Evolutionary conservation across 257 asterid species (phyloP).

Genomic region (Eucommia ulmoides): DNA sequence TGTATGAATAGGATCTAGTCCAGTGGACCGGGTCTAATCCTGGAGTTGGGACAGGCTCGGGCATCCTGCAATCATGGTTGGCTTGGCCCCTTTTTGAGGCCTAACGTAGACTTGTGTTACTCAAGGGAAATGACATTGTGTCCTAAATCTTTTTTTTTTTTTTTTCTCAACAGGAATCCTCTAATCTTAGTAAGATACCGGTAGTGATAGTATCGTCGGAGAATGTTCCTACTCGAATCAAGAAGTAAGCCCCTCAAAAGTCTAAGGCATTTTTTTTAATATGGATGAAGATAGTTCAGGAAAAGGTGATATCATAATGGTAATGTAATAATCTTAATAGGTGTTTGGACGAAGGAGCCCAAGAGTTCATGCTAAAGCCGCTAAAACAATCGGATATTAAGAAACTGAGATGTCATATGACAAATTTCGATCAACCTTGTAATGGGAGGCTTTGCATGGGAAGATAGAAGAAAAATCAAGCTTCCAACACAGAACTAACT

Average conservation of each 20-base stretch:
- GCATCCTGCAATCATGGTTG: too few species aligned
- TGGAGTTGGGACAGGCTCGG: too few species aligned
- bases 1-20: too few species aligned
- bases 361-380: slow-evolving; percentile 64
- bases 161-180: slow-evolving; percentile 20
- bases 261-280: too few species aligned
- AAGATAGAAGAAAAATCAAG: background rate
- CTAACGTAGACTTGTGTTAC: too few species aligned
- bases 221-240: slow-evolving; percentile 18
- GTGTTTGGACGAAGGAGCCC: slow-evolving; percentile 59
- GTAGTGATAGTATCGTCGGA: slow-evolving; percentile 30
- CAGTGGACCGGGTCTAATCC: too few species aligned
- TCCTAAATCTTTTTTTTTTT: too few species aligned
- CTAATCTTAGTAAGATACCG: slow-evolving; percentile 23
- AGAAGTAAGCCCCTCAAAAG: slow-evolving; percentile 15
- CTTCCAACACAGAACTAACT: background rate
- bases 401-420: slow-evolving; percentile 34
- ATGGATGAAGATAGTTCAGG: too few species aligned
- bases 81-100: too few species aligned
- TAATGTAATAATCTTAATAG: too few species aligned
- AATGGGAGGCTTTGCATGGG: slow-evolving; percentile 3
- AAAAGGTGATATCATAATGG: too few species aligned
- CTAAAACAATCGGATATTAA: slow-evolving; percentile 48
- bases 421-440: slow-evolving; percentile 8
- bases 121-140: too few species aligned